Base-by-base conservation (phyloP, 2,329 filamentous ascomycete genomes). In the Domatiomyces globalis region DNA sequence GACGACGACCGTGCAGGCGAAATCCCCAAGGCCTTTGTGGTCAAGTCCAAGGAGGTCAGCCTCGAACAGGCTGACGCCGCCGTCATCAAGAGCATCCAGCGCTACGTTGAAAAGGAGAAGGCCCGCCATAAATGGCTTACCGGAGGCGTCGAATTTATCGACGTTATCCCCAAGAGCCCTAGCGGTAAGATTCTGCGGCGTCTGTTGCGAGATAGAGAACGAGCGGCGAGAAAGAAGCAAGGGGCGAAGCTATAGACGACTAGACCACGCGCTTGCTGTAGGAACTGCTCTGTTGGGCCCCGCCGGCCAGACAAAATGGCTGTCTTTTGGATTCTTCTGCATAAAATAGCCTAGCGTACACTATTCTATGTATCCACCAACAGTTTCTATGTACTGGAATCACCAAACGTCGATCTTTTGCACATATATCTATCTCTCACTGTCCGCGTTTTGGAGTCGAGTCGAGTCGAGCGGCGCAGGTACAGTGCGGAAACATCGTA, bases 171-270 rank as follows among this genome's bases (percentile, higher is more conserved):
- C 0, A 82, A 81, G 67, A 78, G 73, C 45, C 76, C 78, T 0
- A 79, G 75, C 54, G 79, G 79, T 1, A 82, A 82, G 72, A 81
- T 82, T 54, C 61, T 82, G 56, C 66, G 80, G 48, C 74, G 79
- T 49, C 65, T 85, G 46, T 67, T 94, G 59, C 74, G 85, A 43
- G 87, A 94, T 62, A 77, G 78, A 62, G 87, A 92, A 68, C 84
- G 74, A 70, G 81, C 83, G 63, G 73, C 73, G 53, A 76, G 83
- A 63, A 78, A 79, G 63, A 74, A 75, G 59, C 70, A 76, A 54
- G 82, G 82, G 0, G 72, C 81, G 9, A 89, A 81, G 72, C 63
- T 90, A 61, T 89, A 74, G 49, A 48, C n/a, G 20, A 25, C 43
- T 2, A 2, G 17, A 20, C 17, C 6, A 39, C 15, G 4, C 10